Percentiles rank a stretch among this genome's conserved stretches.
phyloP scores from a whole-genome alignment of 805 yeast genomes.

The Wickerhamiella azymoides region DNA sequence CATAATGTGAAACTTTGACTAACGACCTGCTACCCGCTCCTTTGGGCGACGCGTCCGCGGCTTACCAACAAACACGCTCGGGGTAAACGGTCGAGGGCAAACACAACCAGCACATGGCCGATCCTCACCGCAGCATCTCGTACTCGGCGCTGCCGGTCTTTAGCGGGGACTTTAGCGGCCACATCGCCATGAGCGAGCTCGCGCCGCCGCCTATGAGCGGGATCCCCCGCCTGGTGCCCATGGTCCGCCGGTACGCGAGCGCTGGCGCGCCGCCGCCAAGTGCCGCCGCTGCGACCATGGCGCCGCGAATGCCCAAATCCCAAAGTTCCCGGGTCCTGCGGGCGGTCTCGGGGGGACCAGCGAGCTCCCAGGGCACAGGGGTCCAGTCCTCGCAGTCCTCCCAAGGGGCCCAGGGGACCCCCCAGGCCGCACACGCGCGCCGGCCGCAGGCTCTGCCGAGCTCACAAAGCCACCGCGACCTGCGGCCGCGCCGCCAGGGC shows the following conservation, averaged over 20 bases:
- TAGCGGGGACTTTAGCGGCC: neutral
- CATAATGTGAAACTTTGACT: neutral
- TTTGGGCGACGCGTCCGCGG: conserved; percentile 4
- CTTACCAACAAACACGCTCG: conserved; percentile 4
- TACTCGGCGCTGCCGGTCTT: conserved; percentile 8
- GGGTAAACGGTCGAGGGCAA: neutral
- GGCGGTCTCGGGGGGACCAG: no score
- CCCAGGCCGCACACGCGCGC: no score
- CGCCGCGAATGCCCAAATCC: conserved; percentile 3
- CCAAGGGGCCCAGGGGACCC: no score
- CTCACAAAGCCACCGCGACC: neutral
- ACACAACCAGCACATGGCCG: conserved; percentile 3
- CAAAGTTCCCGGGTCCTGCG: neutral
- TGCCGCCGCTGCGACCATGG: no score
- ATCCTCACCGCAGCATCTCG: conserved; percentile 2
- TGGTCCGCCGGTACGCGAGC: neutral
- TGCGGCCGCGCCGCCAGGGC: neutral
- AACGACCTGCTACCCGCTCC: neutral
- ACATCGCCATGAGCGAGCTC: conserved; percentile 4
- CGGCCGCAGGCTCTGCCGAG: neutral
- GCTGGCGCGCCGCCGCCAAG: neutral
- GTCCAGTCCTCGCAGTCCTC: no score
- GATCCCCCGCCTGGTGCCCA: conserved; percentile 6
- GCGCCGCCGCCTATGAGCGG: conserved; percentile 7
- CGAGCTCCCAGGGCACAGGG: neutral